Percentiles rank a stretch among this genome's conserved stretches.
These are phyloP conservation scores for Punica granatum DNA, from an alignment of 345 rosid species.

Conservation along the genomic window DNA sequence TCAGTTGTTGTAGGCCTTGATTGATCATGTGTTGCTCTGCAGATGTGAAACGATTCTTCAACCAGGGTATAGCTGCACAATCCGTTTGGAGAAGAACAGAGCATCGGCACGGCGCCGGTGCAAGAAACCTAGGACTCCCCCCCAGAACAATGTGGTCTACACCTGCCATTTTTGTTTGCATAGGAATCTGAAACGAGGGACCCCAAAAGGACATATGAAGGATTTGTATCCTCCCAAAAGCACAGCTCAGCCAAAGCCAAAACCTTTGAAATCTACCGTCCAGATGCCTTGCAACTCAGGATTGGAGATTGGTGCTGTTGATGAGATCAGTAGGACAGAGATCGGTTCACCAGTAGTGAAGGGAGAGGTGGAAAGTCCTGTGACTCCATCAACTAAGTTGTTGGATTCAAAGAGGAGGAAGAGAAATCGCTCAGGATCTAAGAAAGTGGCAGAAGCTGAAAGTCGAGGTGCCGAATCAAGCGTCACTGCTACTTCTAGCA, in stretches of 20 bases:
- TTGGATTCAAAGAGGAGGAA: constrained; percentile 33
- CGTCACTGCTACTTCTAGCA: constrained; percentile 26
- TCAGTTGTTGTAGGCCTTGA: no score
- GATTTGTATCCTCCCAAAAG: constrained; percentile 30
- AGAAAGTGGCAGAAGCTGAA: constrained; percentile 26
- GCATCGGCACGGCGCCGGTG: constrained; percentile 22
- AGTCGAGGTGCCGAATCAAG: constrained; percentile 6
- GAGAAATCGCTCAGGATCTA: constrained; percentile 32
- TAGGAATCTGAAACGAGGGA: constrained; percentile 44
- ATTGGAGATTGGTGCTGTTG: constrained; percentile 12
- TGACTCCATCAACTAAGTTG: constrained; percentile 27
- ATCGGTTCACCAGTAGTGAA: constrained; percentile 16
- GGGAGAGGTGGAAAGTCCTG: constrained; percentile 16
- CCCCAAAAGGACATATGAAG: constrained; percentile 42
- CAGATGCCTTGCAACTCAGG: constrained; percentile 8
- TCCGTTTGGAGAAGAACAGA: constrained; percentile 45
- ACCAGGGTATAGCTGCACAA: constrained; percentile 63
- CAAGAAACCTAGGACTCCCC: constrained; percentile 21
- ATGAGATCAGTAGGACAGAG: constrained; percentile 7
- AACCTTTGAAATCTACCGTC: constrained; percentile 12
- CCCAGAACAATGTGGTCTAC: constrained; percentile 61
- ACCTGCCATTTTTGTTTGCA: constrained; percentile 60
- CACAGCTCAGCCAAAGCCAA: not conserved
- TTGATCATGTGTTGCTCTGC: constrained; percentile 9
- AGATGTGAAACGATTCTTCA: constrained; percentile 80